phyloP scores from a whole-genome alignment of 495 filamentous ascomycete genomes.

The Penicillium canariense region DNA sequence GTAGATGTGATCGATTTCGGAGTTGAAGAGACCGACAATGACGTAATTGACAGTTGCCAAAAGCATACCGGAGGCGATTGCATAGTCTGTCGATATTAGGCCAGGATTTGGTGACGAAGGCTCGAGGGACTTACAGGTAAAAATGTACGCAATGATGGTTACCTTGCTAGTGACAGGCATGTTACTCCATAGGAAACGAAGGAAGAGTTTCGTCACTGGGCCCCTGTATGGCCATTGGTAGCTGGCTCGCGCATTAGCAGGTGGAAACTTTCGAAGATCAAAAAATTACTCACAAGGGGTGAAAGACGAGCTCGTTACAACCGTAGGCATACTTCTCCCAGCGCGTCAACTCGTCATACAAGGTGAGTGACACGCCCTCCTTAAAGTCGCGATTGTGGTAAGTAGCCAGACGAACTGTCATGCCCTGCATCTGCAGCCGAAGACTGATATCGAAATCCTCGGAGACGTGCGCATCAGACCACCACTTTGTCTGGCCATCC shows the following conservation, averaged over 20 bases:
- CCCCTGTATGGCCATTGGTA: slow-evolving; percentile 60
- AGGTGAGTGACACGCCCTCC: slow-evolving; percentile 46
- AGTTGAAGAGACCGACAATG: slow-evolving; percentile 64
- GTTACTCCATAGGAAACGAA: slow-evolving; percentile 64
- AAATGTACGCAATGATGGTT: slow-evolving; percentile 78
- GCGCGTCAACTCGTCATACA: slow-evolving; percentile 45
- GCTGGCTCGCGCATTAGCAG: background rate
- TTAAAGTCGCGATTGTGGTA: slow-evolving; percentile 44
- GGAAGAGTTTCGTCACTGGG: slow-evolving; percentile 72
- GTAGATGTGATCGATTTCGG: slow-evolving; percentile 72
- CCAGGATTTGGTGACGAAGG: background rate
- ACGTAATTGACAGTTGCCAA: slow-evolving; percentile 37
- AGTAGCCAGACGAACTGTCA: slow-evolving; percentile 40
- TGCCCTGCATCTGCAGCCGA: slow-evolving; percentile 36
- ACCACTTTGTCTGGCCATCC: slow-evolving; percentile 35
- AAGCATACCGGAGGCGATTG: slow-evolving; percentile 38
- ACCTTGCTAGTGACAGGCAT: slow-evolving; percentile 77
- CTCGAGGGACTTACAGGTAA: slow-evolving; percentile 50
- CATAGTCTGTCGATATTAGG: slow-evolving; percentile 26
- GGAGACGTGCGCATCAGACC: slow-evolving; percentile 42
- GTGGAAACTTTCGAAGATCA: too few species aligned
- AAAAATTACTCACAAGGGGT: slow-evolving; percentile 49
- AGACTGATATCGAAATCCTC: slow-evolving; percentile 47
- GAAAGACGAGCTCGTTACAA: slow-evolving; percentile 44
- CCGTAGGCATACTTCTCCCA: slow-evolving; percentile 44